Base-by-base conservation (phyloP, 768 basidiomycete genomes). In the Tephrocybe sp. region DNA sequence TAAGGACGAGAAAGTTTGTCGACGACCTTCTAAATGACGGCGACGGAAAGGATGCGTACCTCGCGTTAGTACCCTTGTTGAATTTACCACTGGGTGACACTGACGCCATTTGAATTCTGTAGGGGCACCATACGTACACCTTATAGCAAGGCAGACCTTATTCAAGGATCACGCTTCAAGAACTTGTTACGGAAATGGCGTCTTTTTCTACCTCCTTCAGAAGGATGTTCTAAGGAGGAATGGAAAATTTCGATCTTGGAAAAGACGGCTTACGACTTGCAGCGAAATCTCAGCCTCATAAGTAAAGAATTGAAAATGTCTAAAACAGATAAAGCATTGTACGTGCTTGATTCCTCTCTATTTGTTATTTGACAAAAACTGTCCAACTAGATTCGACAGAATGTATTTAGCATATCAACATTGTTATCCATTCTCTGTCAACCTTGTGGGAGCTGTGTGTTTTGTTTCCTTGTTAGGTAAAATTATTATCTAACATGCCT, bases 371-470 rank as follows among this genome's bases (percentile, higher is more conserved):
- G n/a, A 3, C 16, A 21, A 22, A 43, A 23, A 29, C 27, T 21
- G 18, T 9, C 18, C 4, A 6, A 13, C 10, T 21, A 57, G 52
- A 19, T 1, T 51, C 4, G 25, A 36, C 11, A 52, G 53, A 33
- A 42, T 54, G 13, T 12, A 40, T 23, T 46, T 36, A 15, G 53
- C 53, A 3, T 57, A 57, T 27, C 21, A 23, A 7, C 46, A 57
- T 11, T 49, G 41, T 9, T 24, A 37, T 4, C 34, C 34, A 22
- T 54, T 55, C 42, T 58, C 57, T 5, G 11, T 55, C 2, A 54
- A 58, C 9, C 51, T 58, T 3, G 49, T 48, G 9, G 57, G 57
- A 0, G 53, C 57, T 7, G 57, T 58, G 21, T 15, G 57, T n/a
- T n/a, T n/a, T n/a, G n/a, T n/a, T n/a, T n/a, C n/a, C n/a, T n/a